These are phyloP conservation scores for Quillaja saponaria DNA, from an alignment of 306 rosid genomes.

Conservation along the genomic window DNA sequence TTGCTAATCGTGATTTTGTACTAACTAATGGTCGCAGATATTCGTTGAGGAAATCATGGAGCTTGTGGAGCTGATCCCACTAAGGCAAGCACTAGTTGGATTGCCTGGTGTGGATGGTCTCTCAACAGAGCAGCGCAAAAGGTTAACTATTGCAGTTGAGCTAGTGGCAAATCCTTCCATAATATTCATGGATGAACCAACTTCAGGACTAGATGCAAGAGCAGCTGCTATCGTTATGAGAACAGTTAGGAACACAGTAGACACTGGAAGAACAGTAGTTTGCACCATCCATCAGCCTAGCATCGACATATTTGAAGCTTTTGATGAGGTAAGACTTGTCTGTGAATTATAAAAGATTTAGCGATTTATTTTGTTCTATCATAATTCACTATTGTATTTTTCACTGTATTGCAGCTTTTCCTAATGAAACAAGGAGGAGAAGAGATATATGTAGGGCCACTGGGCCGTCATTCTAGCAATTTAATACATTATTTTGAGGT, in stretches of 20 bases:
- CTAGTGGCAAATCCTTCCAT: conserved; percentile 67
- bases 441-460: conserved; percentile 53
- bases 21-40: conserved; percentile 41
- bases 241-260: conserved; percentile 65
- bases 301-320: conserved; percentile 67
- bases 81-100: conserved; percentile 55
- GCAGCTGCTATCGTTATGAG: conserved; percentile 73
- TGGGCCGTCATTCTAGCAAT: conserved; percentile 46
- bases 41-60: conserved; percentile 67
- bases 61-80: conserved; percentile 57
- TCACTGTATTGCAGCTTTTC: conserved; percentile 44
- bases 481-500: conserved; percentile 53
- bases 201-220: conserved; percentile 68
- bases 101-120: conserved; percentile 61
- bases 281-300: conserved; percentile 75
- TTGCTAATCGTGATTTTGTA: not conserved
- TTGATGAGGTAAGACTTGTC: conserved; percentile 56
- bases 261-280: conserved; percentile 69
- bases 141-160: conserved; percentile 66
- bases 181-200: conserved; percentile 76
- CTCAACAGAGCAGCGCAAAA: conserved; percentile 65
- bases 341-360: not conserved
- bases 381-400: conserved; percentile 12
- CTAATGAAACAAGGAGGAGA: conserved; percentile 55
- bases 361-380: conserved; percentile 10